phyloP scores from a whole-genome alignment of 148 eudicot species.

The Suaeda aralocaspica region DNA sequence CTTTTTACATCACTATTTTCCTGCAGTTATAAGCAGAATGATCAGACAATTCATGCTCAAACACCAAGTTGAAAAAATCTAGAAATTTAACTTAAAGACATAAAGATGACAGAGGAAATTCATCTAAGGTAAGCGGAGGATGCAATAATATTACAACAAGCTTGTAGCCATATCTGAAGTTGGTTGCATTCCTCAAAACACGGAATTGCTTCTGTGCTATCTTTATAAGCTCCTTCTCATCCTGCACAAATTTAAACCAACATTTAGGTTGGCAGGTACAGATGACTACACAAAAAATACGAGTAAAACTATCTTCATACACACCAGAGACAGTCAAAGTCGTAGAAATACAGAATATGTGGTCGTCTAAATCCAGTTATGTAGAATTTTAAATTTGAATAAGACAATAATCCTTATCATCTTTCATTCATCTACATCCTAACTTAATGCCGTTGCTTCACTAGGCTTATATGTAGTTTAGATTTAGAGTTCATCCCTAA shows the following conservation, averaged over 20 bases:
- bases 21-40: constrained; percentile 41
- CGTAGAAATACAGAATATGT: background rate
- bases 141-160: constrained; percentile 62
- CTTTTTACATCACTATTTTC: constrained; percentile 60
- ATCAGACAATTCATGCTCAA: constrained; percentile 11
- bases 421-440: too few relatives aligned
- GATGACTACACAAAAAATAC: background rate
- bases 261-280: background rate
- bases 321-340: background rate
- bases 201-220: constrained; percentile 72
- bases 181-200: constrained; percentile 56
- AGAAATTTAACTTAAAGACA: background rate
- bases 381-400: too few relatives aligned
- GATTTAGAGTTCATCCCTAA: too few relatives aligned
- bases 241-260: constrained; percentile 45
- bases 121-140: constrained; percentile 15
- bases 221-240: constrained; percentile 80
- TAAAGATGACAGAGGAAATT: background rate
- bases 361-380: background rate
- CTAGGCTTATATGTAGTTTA: too few relatives aligned
- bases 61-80: background rate
- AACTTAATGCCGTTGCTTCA: too few relatives aligned
- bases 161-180: constrained; percentile 91
- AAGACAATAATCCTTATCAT: too few relatives aligned
- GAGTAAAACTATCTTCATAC: background rate